These are phyloP conservation scores for Sphaerostilbella broomeana DNA, from an alignment of 2,329 filamentous ascomycete species.

Conservation along the genomic window DNA sequence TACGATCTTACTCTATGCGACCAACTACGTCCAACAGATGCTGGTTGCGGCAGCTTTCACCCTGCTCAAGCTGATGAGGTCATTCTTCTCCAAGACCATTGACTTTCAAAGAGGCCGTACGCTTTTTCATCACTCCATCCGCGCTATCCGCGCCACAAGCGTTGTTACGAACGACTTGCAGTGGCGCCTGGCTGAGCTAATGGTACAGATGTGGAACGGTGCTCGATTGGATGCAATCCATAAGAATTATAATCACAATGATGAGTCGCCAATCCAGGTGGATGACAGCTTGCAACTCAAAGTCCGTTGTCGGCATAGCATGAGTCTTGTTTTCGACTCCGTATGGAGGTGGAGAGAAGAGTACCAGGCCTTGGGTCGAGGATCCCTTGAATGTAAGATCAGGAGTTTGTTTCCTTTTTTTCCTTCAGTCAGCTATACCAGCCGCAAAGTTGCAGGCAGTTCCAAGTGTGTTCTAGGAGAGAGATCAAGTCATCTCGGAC, in stretches of 20 bases:
- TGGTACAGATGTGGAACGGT: slow-evolving; percentile 80
- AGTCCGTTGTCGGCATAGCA: slow-evolving; percentile 76
- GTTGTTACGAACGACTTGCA: slow-evolving; percentile 73
- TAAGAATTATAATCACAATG: slow-evolving; percentile 42
- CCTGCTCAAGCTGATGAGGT: slow-evolving; percentile 70
- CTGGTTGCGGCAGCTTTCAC: slow-evolving; percentile 74
- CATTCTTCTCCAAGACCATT: slow-evolving; percentile 66
- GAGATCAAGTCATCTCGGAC: not conserved
- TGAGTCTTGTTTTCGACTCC: slow-evolving; percentile 78
- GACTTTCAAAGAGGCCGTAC: slow-evolving; percentile 61
- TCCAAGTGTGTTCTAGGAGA: not conserved
- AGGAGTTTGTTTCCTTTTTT: too few species aligned
- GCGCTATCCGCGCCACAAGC: slow-evolving; percentile 63
- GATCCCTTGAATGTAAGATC: slow-evolving; percentile 63
- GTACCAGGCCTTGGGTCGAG: slow-evolving; percentile 64
- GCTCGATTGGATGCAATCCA: slow-evolving; percentile 50
- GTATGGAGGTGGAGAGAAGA: slow-evolving; percentile 83
- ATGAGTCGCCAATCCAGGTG: slow-evolving; percentile 43
- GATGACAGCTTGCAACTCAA: slow-evolving; percentile 73
- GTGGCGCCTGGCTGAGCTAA: slow-evolving; percentile 74
- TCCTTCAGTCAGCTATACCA: slow-evolving; percentile 12
- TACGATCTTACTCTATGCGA: slow-evolving; percentile 57
- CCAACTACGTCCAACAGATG: slow-evolving; percentile 79
- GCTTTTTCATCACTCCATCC: slow-evolving; percentile 65
- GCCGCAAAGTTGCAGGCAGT: slow-evolving; percentile 10